Evolutionary conservation across 768 basidiomycete genomes (phyloP).

Genomic region (Trametes sanguinea): DNA sequence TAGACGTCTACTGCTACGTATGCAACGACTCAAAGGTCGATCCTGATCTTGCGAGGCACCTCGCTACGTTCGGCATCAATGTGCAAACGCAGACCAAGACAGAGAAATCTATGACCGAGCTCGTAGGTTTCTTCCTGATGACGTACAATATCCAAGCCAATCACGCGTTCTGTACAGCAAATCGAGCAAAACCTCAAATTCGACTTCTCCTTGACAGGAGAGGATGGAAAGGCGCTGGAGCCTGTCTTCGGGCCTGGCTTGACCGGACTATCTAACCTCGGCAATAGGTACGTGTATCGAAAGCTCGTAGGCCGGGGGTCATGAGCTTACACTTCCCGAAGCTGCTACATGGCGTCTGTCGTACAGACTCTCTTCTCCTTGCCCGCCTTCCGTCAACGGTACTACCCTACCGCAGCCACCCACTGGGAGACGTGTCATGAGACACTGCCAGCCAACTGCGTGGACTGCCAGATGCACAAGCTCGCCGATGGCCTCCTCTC

Average conservation of each 20-base stretch:
- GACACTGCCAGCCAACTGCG: conserved; percentile 73
- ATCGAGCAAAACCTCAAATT: conserved; percentile 95
- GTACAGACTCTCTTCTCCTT: conserved; percentile 86
- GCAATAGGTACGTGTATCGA: conserved; percentile 64
- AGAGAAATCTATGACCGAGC: conserved; percentile 94
- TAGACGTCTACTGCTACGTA: conserved; percentile 91
- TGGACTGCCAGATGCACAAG: conserved; percentile 96
- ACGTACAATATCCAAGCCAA: no score
- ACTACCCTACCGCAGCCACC: conserved; percentile 47
- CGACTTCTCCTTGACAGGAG: conserved; percentile 88
- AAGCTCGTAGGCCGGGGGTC: not conserved
- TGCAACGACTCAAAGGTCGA: conserved; percentile 86
- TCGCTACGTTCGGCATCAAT: conserved; percentile 85
- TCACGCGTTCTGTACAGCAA: conserved; percentile 54
- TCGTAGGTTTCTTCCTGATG: conserved; percentile 50
- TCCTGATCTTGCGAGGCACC: conserved; percentile 70
- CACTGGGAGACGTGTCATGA: conserved; percentile 69
- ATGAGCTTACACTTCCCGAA: conserved; percentile 32
- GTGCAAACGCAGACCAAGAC: conserved; percentile 83
- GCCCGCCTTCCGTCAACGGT: conserved; percentile 72
- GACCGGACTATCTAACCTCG: conserved; percentile 89
- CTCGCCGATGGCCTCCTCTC: conserved; percentile 90
- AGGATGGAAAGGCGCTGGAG: conserved; percentile 84
- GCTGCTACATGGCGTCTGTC: conserved; percentile 97
- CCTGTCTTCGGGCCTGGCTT: conserved; percentile 88